A percentile compares a stretch with the other conserved stretches of the same genome.
Evolutionary conservation across 2,329 filamentous ascomycete species (phyloP).

Genomic region (Beauveria varroae): DNA sequence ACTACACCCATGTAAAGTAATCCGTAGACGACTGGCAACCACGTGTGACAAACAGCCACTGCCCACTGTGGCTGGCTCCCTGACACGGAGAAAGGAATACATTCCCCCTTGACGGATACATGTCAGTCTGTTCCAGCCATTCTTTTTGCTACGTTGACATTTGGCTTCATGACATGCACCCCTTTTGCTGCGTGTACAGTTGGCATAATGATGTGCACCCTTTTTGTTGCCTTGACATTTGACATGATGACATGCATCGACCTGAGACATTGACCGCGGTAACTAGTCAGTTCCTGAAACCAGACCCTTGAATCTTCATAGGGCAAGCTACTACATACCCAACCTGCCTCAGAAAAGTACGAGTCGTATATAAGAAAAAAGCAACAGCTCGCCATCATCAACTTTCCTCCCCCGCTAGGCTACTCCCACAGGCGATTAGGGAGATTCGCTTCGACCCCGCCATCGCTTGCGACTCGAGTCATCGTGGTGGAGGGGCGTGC

Average conservation of each 20-base stretch:
- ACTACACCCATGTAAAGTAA: too few relatives aligned
- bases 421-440: not conserved
- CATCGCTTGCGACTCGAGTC: not conserved
- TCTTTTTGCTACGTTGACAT: too few relatives aligned
- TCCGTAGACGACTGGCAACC: not conserved
- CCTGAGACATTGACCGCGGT: constrained; percentile 1
- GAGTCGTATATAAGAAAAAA: not conserved
- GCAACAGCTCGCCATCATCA: not conserved
- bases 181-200: not conserved
- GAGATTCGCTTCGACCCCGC: not conserved
- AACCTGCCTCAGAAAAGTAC: not conserved
- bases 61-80: not conserved
- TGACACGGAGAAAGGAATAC: not conserved
- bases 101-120: not conserved
- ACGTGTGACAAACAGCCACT: constrained; percentile 8
- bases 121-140: not conserved
- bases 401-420: not conserved
- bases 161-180: not conserved
- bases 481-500: not conserved
- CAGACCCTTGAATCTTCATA: not conserved
- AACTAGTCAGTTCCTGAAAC: not conserved
- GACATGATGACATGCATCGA: not conserved
- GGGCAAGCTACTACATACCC: not conserved
- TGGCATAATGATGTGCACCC: not conserved
- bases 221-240: not conserved